Evolutionary conservation across 2,329 filamentous ascomycete genomes (phyloP).

Genomic region (Pseudogymnoascus sp.): DNA sequence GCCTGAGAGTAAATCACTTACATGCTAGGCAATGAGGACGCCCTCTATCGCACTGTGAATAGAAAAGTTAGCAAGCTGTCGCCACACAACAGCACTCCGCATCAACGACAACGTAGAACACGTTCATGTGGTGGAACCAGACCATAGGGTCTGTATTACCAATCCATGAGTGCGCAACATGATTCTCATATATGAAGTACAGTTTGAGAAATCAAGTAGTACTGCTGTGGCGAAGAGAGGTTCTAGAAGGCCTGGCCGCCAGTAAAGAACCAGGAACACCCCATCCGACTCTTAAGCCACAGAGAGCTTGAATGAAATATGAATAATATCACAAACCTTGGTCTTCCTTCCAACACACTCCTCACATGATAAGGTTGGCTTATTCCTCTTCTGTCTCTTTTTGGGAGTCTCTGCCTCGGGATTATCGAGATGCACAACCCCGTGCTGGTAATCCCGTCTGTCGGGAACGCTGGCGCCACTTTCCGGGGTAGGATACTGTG

Average conservation of each 20-base stretch:
- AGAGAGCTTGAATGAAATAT: neutral
- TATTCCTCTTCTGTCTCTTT: slow-evolving; percentile 79
- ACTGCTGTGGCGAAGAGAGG: neutral
- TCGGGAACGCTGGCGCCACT: neutral
- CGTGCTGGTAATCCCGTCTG: neutral
- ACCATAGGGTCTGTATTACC: no score
- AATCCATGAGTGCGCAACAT: neutral
- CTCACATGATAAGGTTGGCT: slow-evolving; percentile 70
- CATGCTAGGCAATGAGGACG: slow-evolving; percentile 62
- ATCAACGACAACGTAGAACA: neutral
- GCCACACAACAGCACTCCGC: neutral
- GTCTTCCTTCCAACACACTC: slow-evolving; percentile 80
- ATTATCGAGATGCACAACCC: neutral
- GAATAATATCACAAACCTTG: slow-evolving; percentile 46
- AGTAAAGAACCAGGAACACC: neutral
- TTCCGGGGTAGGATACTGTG: neutral
- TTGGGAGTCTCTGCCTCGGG: slow-evolving; percentile 19
- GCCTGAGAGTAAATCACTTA: slow-evolving; percentile 32
- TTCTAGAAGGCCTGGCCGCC: no score
- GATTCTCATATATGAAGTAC: neutral
- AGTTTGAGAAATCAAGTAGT: neutral
- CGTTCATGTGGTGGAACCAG: neutral
- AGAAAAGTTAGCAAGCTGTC: neutral
- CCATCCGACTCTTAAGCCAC: neutral
- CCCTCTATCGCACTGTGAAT: slow-evolving; percentile 61